A percentile compares a stretch with the other conserved stretches of the same genome.
These are phyloP conservation scores for Deuterostichococcus epilithicus DNA, from an alignment of 139 green algal genomes.

Conservation along the genomic window DNA sequence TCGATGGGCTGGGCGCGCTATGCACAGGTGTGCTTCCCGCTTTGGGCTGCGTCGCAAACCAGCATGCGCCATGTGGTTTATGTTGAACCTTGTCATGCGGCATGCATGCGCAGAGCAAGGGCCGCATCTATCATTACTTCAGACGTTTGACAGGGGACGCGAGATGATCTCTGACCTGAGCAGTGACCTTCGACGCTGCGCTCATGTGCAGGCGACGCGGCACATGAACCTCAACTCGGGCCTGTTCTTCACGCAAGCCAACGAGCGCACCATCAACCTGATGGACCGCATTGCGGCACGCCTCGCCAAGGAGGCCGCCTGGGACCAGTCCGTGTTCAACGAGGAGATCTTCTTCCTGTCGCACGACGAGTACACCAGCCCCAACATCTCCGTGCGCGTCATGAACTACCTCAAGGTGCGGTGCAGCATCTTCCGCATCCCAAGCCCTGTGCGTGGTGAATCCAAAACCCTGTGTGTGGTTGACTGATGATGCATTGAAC, in stretches of 20 bases:
- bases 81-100: no score
- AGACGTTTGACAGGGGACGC: no score
- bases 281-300: constrained; percentile 62
- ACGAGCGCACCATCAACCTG: constrained; percentile 56
- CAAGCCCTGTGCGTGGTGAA: background rate
- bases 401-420: constrained; percentile 61
- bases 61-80: no score
- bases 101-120: no score
- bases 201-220: constrained; percentile 33
- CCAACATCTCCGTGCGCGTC: constrained; percentile 63
- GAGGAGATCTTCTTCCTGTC: constrained; percentile 86
- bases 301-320: constrained; percentile 71
- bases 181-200: background rate
- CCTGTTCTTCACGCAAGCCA: constrained; percentile 79
- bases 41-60: no score
- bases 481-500: no score
- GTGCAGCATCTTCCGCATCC: background rate
- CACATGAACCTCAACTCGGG: constrained; percentile 87
- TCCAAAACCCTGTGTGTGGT: background rate
- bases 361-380: constrained; percentile 69
- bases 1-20: constrained; percentile 86
- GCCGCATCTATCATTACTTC: no score
- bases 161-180: no score
- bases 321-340: constrained; percentile 83
- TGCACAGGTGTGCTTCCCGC: constrained; percentile 55